Evolutionary conservation across 495 filamentous ascomycete species (phyloP).

Genomic region (Letharia lupina): DNA sequence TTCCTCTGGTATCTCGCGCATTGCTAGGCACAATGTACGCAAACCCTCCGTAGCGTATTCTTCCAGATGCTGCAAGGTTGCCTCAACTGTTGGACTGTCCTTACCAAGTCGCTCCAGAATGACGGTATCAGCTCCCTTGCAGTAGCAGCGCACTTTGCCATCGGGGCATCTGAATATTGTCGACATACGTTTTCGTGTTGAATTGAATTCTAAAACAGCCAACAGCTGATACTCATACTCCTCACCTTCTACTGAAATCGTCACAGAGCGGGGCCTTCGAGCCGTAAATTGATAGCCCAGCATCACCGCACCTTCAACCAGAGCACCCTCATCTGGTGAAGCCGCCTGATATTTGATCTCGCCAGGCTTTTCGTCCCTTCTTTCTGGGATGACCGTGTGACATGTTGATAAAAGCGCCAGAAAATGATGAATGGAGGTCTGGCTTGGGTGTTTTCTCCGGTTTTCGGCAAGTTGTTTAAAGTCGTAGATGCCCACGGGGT

Average conservation of each 20-base stretch:
- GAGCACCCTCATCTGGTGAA: constrained; percentile 91
- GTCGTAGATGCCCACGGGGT: constrained; percentile 74
- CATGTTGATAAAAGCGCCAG: constrained; percentile 81
- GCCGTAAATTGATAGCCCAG: constrained; percentile 87
- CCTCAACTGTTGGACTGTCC: constrained; percentile 77
- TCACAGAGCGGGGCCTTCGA: constrained; percentile 77
- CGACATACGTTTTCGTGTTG: constrained; percentile 95
- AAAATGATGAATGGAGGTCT: constrained; percentile 77
- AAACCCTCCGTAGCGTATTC: constrained; percentile 97
- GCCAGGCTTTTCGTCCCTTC: constrained; percentile 60
- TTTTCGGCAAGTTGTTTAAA: constrained; percentile 73
- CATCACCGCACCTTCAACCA: constrained; percentile 82
- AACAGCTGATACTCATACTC: constrained; percentile 82
- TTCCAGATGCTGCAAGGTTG: constrained; percentile 85
- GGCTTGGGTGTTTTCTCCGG: constrained; percentile 56
- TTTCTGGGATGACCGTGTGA: constrained; percentile 96
- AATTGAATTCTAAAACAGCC: constrained; percentile 98
- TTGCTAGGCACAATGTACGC: constrained; percentile 87
- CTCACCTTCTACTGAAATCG: constrained; percentile 62
- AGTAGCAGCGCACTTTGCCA: constrained; percentile 86
- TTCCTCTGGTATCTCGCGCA: constrained; percentile 86
- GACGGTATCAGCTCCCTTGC: constrained; percentile 96
- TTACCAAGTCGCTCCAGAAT: constrained; percentile 78
- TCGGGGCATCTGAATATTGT: constrained; percentile 94
- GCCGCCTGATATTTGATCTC: constrained; percentile 96